phyloP scores from a whole-genome alignment of 164 flowering plant species.

The Berberis thunbergii region DNA sequence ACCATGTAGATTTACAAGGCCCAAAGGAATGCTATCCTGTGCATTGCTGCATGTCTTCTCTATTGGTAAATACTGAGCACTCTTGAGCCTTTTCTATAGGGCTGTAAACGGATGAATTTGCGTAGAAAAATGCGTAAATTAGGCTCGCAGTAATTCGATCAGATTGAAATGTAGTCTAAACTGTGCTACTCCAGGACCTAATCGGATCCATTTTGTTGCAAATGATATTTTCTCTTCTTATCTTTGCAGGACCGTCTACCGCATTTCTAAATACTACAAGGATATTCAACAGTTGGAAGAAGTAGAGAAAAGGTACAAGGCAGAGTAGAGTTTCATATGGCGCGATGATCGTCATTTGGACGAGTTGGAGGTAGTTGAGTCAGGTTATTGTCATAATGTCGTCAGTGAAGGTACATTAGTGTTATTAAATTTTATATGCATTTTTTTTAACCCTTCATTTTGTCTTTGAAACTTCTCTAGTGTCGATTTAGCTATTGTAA shows the following conservation, averaged over 20 bases:
- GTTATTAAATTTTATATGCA: neutral
- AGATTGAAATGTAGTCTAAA: too few relatives aligned
- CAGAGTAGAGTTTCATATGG: conserved; percentile 27
- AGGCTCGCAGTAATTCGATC: too few relatives aligned
- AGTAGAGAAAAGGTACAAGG: conserved; percentile 75
- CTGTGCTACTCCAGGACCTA: neutral
- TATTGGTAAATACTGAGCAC: conserved; percentile 51
- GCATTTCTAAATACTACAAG: conserved; percentile 64
- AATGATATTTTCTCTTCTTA: neutral
- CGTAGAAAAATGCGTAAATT: too few relatives aligned
- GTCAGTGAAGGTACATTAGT: neutral
- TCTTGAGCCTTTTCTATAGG: neutral
- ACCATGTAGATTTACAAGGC: conserved; percentile 75
- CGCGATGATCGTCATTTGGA: neutral
- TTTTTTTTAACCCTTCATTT: too few relatives aligned
- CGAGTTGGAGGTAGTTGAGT: neutral
- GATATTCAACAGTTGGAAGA: conserved; percentile 67
- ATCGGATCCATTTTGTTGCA: neutral
- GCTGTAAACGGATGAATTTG: too few relatives aligned
- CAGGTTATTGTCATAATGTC: neutral
- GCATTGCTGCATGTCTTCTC: conserved; percentile 61
- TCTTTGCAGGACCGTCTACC: conserved; percentile 57
- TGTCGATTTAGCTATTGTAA: too few relatives aligned
- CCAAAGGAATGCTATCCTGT: conserved; percentile 81
- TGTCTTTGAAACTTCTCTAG: too few relatives aligned